Evolutionary conservation across 441 rosid genomes (phyloP).

Genomic region (Jatropha podagrica): DNA sequence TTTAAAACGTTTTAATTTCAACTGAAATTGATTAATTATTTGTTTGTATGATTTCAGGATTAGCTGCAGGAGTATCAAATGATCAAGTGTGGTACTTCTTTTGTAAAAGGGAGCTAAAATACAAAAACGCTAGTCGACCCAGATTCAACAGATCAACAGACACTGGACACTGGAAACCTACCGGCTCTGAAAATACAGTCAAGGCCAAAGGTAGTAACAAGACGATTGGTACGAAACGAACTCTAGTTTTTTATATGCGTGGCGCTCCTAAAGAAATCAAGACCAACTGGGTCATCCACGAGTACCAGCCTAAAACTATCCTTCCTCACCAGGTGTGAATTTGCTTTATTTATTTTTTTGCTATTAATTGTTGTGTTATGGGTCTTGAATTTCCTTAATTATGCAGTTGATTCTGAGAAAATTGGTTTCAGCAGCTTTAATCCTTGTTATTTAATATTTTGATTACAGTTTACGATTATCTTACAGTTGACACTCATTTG

Average conservation of each 20-base stretch:
- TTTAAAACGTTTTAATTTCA: neutral
- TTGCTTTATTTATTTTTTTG: too few species aligned
- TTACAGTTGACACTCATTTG: neutral
- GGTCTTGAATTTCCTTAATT: neutral
- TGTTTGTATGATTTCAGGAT: neutral
- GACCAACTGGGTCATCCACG: conserved; percentile 44
- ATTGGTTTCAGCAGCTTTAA: too few species aligned
- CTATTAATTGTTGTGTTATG: too few species aligned
- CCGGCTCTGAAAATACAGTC: conserved; percentile 25
- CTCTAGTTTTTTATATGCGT: conserved; percentile 22
- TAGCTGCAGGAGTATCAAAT: neutral
- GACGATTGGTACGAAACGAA: conserved; percentile 34
- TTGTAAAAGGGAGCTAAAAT: conserved; percentile 4
- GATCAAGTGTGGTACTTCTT: conserved; percentile 30
- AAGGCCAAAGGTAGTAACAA: neutral
- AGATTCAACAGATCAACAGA: conserved; percentile 27
- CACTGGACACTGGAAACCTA: conserved; percentile 41
- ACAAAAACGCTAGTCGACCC: conserved; percentile 7
- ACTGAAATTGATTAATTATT: neutral
- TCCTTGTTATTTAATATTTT: too few species aligned
- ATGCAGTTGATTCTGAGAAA: neutral
- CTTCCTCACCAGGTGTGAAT: conserved; percentile 20
- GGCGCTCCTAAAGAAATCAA: conserved; percentile 11
- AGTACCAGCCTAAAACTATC: conserved; percentile 20
- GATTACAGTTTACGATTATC: neutral